Base-by-base conservation (phyloP, 1,284 basidiomycete species). In the Ustilago shanxiensis region DNA sequence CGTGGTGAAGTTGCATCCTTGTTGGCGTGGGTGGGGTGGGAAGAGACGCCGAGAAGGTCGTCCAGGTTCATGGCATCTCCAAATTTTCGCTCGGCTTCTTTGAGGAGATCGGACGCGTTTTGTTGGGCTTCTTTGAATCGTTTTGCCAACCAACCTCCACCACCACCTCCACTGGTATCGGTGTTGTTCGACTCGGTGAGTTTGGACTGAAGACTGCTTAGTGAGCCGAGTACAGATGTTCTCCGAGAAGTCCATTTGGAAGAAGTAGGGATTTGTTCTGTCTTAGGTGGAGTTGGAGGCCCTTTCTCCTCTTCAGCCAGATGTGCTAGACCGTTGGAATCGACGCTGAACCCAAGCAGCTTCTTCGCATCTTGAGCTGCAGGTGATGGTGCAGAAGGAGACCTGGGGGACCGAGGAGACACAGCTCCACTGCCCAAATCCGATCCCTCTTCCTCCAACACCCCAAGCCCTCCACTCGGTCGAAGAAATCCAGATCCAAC, bases 41-140 rank as follows among this genome's bases (percentile, higher is more conserved):
- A 22, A 33, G 50, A 8, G 18, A 54, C 9, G 29, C 58, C 54
- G 1, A 77, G 44, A 2, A 77, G 49, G 1, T 77, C 75, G 16
- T 77, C 75, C 16, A 77, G 62, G 22, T 67, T 71, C 71, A 77
- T 70, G 11, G 75, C 75, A 24, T 66, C 72, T 22, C 75, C 75
- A 11, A 77, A 49, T 20, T 73, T 72, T 9, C 67, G 41, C n/a
- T 77, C 75, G 0, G 71, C 75, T 39, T 73, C 70, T 1, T 58
- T 41, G 6, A 77, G 61, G 10, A 77, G 26, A 24, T 77, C 75
- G 6, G 60, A 66, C 0, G 75, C 75, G 31, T 65, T 65, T 7
- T 62, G 44, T 3, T 60, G 53, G 0, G 75, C 75, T 52, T 73
- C 66, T 16, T 68, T 70, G 64, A 77, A 41, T 1, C 63, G 62